Conservation (phyloP, 257 asterid species). For the Striga asiatica region DNA sequence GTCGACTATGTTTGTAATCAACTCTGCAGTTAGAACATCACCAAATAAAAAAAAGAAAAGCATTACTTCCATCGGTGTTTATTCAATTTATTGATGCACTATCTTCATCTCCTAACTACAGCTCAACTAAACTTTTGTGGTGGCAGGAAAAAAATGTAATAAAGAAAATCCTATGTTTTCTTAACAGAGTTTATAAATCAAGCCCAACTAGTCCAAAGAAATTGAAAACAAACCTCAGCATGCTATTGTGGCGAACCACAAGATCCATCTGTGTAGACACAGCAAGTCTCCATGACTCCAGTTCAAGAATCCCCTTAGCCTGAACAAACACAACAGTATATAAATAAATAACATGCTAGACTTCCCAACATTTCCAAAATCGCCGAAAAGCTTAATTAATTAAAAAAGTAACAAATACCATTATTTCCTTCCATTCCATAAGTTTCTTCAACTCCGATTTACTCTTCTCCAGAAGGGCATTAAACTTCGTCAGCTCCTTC, state of each 20-base stretch:
- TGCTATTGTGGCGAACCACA: slow-evolving; percentile 52
- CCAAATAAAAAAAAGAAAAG: no score
- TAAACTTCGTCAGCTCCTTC: slow-evolving; percentile 46
- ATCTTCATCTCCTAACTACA: no score
- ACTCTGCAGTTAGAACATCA: no score
- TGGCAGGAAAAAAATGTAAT: no score
- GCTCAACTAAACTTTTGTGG: no score
- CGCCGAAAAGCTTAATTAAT: background rate
- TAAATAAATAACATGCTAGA: slow-evolving; percentile 7
- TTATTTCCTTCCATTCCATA: slow-evolving; percentile 59
- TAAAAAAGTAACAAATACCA: slow-evolving; percentile 29
- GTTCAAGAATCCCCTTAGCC: slow-evolving; percentile 57
- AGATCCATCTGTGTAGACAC: slow-evolving; percentile 45
- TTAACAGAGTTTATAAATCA: no score
- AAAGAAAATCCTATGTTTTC: no score
- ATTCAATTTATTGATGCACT: no score
- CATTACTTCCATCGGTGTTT: no score
- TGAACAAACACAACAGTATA: slow-evolving; percentile 14
- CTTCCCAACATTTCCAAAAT: background rate
- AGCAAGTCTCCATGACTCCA: slow-evolving; percentile 61
- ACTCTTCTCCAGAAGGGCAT: slow-evolving; percentile 51
- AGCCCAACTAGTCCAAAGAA: slow-evolving; percentile 6
- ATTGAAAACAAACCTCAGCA: slow-evolving; percentile 58
- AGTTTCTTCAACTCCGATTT: slow-evolving; percentile 63
- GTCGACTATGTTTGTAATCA: no score